A percentile compares a stretch with the other conserved stretches of the same genome.
Conservation (phyloP, 1,284 basidiomycete species). For the Mycena sp. region DNA sequence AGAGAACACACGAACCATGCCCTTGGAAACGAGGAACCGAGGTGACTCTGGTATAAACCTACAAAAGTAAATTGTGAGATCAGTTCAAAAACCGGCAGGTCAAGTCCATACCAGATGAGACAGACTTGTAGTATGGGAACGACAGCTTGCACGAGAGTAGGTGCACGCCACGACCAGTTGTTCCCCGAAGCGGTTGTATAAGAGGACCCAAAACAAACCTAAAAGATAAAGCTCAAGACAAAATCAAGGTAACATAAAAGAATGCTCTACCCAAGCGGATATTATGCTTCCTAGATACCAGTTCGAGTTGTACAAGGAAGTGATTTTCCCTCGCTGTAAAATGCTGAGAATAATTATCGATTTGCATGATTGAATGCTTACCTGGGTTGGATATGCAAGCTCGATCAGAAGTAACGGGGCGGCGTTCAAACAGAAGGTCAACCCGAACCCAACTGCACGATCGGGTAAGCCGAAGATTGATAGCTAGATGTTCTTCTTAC, state of each 20-base stretch:
- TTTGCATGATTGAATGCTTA: slow-evolving; percentile 36
- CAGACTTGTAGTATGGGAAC: slow-evolving; percentile 68
- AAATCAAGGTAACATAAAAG: not conserved
- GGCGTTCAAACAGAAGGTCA: slow-evolving; percentile 68
- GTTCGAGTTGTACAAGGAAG: slow-evolving; percentile 67
- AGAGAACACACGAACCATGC: slow-evolving; percentile 53
- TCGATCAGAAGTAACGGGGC: slow-evolving; percentile 75
- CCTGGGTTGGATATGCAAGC: slow-evolving; percentile 77
- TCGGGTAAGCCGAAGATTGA: not conserved
- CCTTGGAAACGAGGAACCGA: slow-evolving; percentile 71
- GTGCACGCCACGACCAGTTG: slow-evolving; percentile 74
- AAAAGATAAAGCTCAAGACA: slow-evolving; percentile 2
- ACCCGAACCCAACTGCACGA: slow-evolving; percentile 67
- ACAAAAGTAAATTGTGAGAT: slow-evolving; percentile 8
- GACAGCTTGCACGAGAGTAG: slow-evolving; percentile 73
- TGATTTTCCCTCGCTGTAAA: slow-evolving; percentile 63
- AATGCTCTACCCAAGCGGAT: slow-evolving; percentile 58
- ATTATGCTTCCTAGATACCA: slow-evolving; percentile 75
- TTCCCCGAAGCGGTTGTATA: slow-evolving; percentile 51
- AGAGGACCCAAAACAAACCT: slow-evolving; percentile 66
- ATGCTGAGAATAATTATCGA: slow-evolving; percentile 5
- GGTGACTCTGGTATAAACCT: slow-evolving; percentile 79
- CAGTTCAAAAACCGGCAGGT: not conserved
- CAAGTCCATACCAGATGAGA: slow-evolving; percentile 54
- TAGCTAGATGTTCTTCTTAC: slow-evolving; percentile 47